Base-by-base conservation (phyloP, 768 basidiomycete species). In the Chalciporus pseudorubinellus region DNA sequence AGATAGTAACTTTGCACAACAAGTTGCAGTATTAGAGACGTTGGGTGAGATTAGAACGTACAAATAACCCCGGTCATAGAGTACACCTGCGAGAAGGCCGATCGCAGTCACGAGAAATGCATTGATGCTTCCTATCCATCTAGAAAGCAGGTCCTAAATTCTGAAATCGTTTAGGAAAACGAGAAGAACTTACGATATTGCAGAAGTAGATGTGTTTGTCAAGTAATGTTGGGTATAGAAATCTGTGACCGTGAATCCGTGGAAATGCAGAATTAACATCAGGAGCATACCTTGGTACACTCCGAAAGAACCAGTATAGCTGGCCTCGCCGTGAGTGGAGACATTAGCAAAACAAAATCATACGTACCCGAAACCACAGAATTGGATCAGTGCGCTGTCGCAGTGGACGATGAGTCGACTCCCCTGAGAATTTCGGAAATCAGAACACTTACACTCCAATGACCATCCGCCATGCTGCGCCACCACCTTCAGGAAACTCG, bases 1-100 rank as follows among this genome's bases (percentile, higher is more conserved):
- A 81, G 52, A 39, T 71, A 64, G 50, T 77, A 74, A 55, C 77
- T 77, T 56, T 21, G 21, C 21, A 29, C 4, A 11, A 46, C 59
- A 3, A 59, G 46, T 10, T 44, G 10, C 11, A 44, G 29, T 7
- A 1, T 21, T 36, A 1, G 29, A 33, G 14, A 20, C 11, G 7
- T 6, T 6, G 1, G n/a, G 6, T 6, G 26, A 44, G 7, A 10
- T 19, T 11, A 4, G 2, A 22, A 54, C 62, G 16, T 51, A 77
- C 75, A 77, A 80, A 65, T 77, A 76, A 48, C 81, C 81, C n/a
- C 69, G 69, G 47, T 83, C 82, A 53, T 76, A 78, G 8, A 75
- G 70, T 44, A 70, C 59, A 3, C 81, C 81, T 5, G 74, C 61
- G 33, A 79, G 28, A 11, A 77, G 49, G 14, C 78, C 71, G n/a